Evolutionary conservation across 805 yeast species (phyloP), one percentile per base, ranked within the genome.

Genomic region (Kuraishia molischiana): DNA sequence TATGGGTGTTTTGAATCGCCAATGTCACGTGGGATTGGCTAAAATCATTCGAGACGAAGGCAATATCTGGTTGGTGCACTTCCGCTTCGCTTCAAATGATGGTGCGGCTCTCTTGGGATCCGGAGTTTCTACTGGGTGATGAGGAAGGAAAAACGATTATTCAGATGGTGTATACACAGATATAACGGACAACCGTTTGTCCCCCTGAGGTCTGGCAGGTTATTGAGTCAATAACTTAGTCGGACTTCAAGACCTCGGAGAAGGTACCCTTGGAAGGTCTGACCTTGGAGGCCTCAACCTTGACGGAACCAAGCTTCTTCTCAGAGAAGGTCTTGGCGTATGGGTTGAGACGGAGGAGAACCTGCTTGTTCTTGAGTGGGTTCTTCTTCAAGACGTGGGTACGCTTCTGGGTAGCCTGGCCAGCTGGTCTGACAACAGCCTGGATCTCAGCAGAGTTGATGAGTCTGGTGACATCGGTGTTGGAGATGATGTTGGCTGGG

Each of bases 391-490:
- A 79, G 66, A 85, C 95, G 79, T 84, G 86, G 53, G 86, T 67
- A 70, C 95, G 84, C 89, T 89, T 86, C 69, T 85, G 89, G 64
- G 80, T 72, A 59, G 92, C 72, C 69, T 83, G 92, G 61, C 95
- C 95, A 66, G 96, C 94, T 64, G 95, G 86, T 77, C 90, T 84
- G 59, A 89, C 85, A 64, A 80, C 97, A 56, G 95, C 75, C 78
- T 92, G 98, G 69, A 92, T 82, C 79, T 92, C 98, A 69, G 97
- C 79, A 68, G 97, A 89, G 94, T 87, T 85, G 79, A 92, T 92
- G 67, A 90, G 74, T 73, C 96, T 84, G 72, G 95, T 77, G 63
- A 87, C 85, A 70, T 92, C 99, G 56, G 97, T 72, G 85, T 85
- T 85, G 59, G 96, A 65, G 64, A 92, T 74, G 72, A 92, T 81